Evolutionary conservation across 345 rosid genomes (phyloP), one percentile per base, ranked within the genome.

Genomic region (Fremontodendron californicum): DNA sequence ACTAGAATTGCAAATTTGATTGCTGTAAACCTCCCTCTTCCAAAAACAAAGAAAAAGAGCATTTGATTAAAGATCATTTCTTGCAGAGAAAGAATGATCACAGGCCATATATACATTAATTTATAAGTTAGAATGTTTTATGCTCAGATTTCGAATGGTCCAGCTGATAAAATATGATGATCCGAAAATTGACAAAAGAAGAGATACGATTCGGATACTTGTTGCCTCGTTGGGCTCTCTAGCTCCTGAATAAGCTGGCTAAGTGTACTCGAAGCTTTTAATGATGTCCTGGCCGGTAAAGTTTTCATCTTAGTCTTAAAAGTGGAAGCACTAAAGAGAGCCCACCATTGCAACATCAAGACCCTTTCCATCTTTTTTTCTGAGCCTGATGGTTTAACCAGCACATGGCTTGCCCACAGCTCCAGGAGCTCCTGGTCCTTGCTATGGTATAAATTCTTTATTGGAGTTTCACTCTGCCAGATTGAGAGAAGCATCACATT

Each of bases 321-420:
- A 42, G 31, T 23, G n/a, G 52, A 45, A 15, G 57, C 58, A 46
- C 57, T 8, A 46, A 45, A n/a, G n/a, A 2, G 18, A 35, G 57
- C 60, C 58, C 74, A 48, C 43, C 74, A 18, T 48, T 71, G 11
- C 23, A 45, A 18, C 58, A 40, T 10, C 48, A 65, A 39, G 16
- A 49, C 58, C 43, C 40, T 71, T 37, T 16, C 33, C 72, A 9
- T 42, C 35, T 12, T 3, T 42, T 40, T 9, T 33, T 12, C 72
- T 67, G 52, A 68, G 23, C 52, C 35, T 42, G 33, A 43, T 10
- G 21, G 35, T 13, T 25, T 40, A 68, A 42, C 54, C 37, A 11
- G 54, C 73, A 68, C 54, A 12, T 43, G 73, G 52, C 73, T 40
- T 68, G 73, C 74, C 23, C 74, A 71, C 74, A 29, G 42, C 19